Evolutionary conservation across 495 filamentous ascomycete species (phyloP), one percentile per base, ranked within the genome.

Genomic region (Niebla homalea): DNA sequence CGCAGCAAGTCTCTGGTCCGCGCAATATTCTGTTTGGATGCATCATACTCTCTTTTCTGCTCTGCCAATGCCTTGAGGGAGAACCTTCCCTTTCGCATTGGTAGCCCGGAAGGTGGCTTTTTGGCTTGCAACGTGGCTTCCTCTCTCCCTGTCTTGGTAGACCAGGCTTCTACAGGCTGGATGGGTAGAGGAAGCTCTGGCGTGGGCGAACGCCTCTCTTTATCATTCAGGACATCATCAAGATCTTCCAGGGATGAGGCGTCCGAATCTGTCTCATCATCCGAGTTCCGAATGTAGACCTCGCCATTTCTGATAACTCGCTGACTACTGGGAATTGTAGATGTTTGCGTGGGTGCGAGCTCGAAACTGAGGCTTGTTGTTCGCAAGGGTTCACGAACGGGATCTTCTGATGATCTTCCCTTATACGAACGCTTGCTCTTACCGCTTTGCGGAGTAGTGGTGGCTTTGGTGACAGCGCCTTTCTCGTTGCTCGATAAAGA

Each of bases 41-140:
- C 70, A 15, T 76, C 67, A 44, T 83, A 75, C 50, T 76, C 68
- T 38, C 72, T 68, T 6, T 76, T 71, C 52, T 79, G 74, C 43
- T 72, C 72, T 46, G 85, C 70, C 16, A 93, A 68, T 2, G 69
- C 72, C 43, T 81, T 80, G 16, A 94, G 60, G 20, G 80, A 78
- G 55, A 79, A 83, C 54, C 75, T 83, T 11, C 15, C 32, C 55
- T 75, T 80, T 15, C 73, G 71, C 15, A 69, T 63, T 39, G 70
- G 64, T 1, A 70, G 16, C 40, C 29, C 37, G 21, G 51, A 19
- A 23, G 50, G 6, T 50, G 47, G 20, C 23, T 46, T 43, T 15
- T 43, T 38, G 44, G 36, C 32, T 38, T 37, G 15, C 25, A 15
- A 19, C 19, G 25, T 19, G 23, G 40, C 14, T 20, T 3, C 29